A percentile compares a stretch with the other conserved stretches of the same genome.
Conservation (phyloP, 306 rosid genomes). For the Vigna radiata region DNA sequence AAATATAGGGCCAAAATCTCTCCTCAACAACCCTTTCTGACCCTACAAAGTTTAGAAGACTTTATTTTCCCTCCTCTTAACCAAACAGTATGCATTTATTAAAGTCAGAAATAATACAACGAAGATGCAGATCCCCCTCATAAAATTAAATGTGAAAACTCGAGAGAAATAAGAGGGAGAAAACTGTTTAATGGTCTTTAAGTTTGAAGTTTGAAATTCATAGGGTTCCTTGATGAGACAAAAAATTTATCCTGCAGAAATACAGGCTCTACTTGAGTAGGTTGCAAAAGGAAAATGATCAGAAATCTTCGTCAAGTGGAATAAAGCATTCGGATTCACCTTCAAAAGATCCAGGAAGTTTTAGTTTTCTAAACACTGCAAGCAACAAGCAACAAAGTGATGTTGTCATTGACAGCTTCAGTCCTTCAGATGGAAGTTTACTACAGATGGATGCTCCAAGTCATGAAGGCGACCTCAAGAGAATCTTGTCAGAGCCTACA, state of each 20-base stretch:
- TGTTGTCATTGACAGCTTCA: conserved; percentile 51
- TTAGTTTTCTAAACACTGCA: conserved; percentile 49
- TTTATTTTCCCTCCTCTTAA: not conserved
- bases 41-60: not conserved
- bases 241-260: conserved; percentile 60
- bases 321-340: conserved; percentile 56
- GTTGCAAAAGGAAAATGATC: conserved; percentile 68
- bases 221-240: conserved; percentile 38
- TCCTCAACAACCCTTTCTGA: not conserved
- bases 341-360: conserved; percentile 62
- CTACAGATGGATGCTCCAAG: conserved; percentile 52
- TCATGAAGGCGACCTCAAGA: conserved; percentile 56
- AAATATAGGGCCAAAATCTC: not conserved
- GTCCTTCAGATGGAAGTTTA: conserved; percentile 48
- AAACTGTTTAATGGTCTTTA: not conserved
- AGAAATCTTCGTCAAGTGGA: conserved; percentile 60
- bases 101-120: conserved; percentile 9
- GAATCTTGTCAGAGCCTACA: conserved; percentile 51
- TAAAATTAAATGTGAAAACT: not conserved
- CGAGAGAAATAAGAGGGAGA: not conserved
- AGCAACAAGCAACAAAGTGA: conserved; percentile 57
- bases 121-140: not conserved
- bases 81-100: not conserved
- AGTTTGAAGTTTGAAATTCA: conserved; percentile 25
- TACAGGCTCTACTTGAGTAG: conserved; percentile 88